Conservation (phyloP, 768 basidiomycete species). For the Tricholoma bakamatsutake region DNA sequence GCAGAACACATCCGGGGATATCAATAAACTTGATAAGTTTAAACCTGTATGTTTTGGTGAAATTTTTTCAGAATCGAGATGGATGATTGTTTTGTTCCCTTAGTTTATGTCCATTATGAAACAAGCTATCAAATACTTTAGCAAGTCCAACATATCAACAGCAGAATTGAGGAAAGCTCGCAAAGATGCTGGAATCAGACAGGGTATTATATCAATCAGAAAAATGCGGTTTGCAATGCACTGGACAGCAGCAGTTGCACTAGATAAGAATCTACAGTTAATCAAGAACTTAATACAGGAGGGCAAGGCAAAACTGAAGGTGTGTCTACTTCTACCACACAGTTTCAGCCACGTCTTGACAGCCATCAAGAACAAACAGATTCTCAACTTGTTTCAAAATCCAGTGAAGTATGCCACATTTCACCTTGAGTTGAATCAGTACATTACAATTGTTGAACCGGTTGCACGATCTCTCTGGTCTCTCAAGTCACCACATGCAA, state of each 20-base stretch:
- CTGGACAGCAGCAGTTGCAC: constrained; percentile 5
- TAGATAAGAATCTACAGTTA: constrained; percentile 7
- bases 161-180: constrained; percentile 11
- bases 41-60: neutral
- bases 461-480: too few relatives aligned
- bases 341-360: neutral
- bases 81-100: neutral
- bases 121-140: neutral
- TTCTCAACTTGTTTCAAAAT: neutral
- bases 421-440: too few relatives aligned
- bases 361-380: neutral
- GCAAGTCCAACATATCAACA: neutral
- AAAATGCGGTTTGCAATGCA: constrained; percentile 19
- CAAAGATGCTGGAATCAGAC: constrained; percentile 6
- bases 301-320: neutral
- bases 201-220: constrained; percentile 18
- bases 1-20: neutral
- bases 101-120: neutral
- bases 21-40: neutral
- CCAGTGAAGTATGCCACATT: neutral
- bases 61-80: too few relatives aligned
- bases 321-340: neutral
- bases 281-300: neutral
- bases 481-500: too few relatives aligned
- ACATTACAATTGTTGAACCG: too few relatives aligned